Evolutionary conservation across 371 early-diverging fungal genomes (phyloP).

Genomic region (Nematocida ironsii): DNA sequence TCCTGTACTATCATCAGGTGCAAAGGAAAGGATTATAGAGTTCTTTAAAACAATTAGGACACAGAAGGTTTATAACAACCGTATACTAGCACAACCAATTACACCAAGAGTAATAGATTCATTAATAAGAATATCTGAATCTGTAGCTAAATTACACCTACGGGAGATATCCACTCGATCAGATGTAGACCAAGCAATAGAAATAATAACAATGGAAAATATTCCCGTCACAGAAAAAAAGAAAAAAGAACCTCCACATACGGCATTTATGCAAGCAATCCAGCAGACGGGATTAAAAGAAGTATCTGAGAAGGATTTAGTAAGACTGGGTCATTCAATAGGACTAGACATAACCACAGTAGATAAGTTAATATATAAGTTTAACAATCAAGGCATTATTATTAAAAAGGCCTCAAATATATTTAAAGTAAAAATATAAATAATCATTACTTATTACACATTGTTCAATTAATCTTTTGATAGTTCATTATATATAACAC

Average conservation of each 20-base stretch:
- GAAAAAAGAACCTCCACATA: constrained; percentile 32
- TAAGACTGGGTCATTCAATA: constrained; percentile 8
- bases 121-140: constrained; percentile 64
- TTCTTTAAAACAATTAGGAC: constrained; percentile 23
- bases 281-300: constrained; percentile 3
- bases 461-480: too few relatives aligned
- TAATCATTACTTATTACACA: background rate
- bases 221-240: constrained; percentile 28
- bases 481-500: too few relatives aligned
- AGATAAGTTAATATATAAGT: constrained; percentile 50
- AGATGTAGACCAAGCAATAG: constrained; percentile 64
- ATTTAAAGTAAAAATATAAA: constrained; percentile 50
- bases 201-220: constrained; percentile 57
- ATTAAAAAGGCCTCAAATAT: constrained; percentile 57
- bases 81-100: constrained; percentile 1
- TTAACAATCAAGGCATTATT: constrained; percentile 62
- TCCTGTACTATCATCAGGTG: constrained; percentile 64
- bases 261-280: constrained; percentile 21
- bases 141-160: constrained; percentile 64
- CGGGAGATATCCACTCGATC: constrained; percentile 57
- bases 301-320: constrained; percentile 34
- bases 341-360: constrained; percentile 19
- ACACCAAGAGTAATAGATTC: constrained; percentile 64
- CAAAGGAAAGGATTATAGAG: constrained; percentile 45
- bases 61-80: constrained; percentile 10